Evolutionary conservation across 768 basidiomycete species (phyloP).

Genomic region (Tylopilus subfusipes): DNA sequence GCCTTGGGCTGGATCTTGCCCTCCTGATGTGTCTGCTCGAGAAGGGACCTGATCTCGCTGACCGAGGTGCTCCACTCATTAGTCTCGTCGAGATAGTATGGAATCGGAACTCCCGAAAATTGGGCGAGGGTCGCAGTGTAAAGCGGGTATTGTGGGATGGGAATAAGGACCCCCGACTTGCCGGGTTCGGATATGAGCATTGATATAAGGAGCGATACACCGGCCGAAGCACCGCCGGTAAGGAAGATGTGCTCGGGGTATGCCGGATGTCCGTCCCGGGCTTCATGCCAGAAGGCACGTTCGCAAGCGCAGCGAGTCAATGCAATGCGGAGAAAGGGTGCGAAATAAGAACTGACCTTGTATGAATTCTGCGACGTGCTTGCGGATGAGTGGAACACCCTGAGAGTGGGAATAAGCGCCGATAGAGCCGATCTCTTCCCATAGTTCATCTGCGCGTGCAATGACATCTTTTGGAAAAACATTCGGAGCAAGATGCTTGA

Average conservation of each 20-base stretch:
- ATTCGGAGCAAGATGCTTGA: slow-evolving; percentile 70
- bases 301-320: slow-evolving; percentile 3
- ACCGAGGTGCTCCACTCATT: slow-evolving; percentile 81
- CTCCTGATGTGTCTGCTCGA: slow-evolving; percentile 60
- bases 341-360: slow-evolving; percentile 48
- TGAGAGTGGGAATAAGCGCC: slow-evolving; percentile 97
- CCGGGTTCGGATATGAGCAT: slow-evolving; percentile 65
- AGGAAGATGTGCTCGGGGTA: slow-evolving; percentile 87
- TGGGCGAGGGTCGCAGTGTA: slow-evolving; percentile 95
- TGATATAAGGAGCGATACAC: slow-evolving; percentile 83
- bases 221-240: slow-evolving; percentile 90
- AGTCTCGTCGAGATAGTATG: slow-evolving; percentile 86
- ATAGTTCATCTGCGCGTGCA: slow-evolving; percentile 76
- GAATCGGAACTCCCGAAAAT: slow-evolving; percentile 71
- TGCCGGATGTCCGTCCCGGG: slow-evolving; percentile 85
- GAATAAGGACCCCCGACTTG: slow-evolving; percentile 80
- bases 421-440: slow-evolving; percentile 81
- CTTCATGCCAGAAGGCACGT: slow-evolving; percentile 36
- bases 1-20: slow-evolving; percentile 65
- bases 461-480: slow-evolving; percentile 86
- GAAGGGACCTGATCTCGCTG: slow-evolving; percentile 58
- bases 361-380: slow-evolving; percentile 88
- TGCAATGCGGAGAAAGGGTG: not conserved
- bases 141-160: slow-evolving; percentile 97
- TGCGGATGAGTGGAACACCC: slow-evolving; percentile 84